phyloP scores from a whole-genome alignment of 1,284 basidiomycete species.

The Papiliotrema nemorosa region DNA sequence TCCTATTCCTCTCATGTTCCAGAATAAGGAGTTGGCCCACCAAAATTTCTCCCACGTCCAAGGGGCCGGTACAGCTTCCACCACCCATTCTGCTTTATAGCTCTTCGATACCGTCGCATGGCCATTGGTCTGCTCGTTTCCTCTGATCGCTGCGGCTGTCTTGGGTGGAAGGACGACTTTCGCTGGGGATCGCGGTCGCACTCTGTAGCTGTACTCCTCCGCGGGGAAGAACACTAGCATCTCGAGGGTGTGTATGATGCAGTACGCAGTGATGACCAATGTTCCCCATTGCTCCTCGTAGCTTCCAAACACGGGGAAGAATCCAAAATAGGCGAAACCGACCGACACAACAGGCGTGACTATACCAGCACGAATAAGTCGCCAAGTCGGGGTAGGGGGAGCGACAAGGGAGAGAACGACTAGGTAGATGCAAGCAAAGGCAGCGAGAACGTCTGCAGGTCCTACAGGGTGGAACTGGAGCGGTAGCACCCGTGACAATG shows the following conservation, averaged over 20 bases:
- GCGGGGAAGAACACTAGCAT: conserved; percentile 34
- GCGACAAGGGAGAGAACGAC: conserved; percentile 19
- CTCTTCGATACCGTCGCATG: neutral
- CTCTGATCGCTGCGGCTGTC: neutral
- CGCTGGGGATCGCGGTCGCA: neutral
- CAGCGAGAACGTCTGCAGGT: conserved; percentile 6
- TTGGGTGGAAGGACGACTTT: neutral
- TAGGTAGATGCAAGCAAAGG: conserved; percentile 5
- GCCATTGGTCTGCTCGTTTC: neutral
- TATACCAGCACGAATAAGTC: conserved; percentile 24
- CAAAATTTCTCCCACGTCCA: conserved; percentile 35
- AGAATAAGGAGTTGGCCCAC: conserved; percentile 33
- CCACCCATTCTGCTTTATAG: conserved; percentile 10
- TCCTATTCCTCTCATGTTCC: conserved; percentile 37
- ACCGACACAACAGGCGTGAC: conserved; percentile 17
- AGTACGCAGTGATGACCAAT: conserved; percentile 2
- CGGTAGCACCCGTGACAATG: neutral
- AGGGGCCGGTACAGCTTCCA: conserved; percentile 31
- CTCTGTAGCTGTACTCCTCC: conserved; percentile 14
- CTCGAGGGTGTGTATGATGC: conserved; percentile 23
- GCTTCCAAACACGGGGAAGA: conserved; percentile 10
- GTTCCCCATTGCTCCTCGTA: conserved; percentile 30
- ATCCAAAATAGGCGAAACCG: conserved; percentile 16
- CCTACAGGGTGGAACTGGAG: neutral
- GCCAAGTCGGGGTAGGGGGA: conserved; percentile 22